Evolutionary conservation across 805 yeast species (phyloP).

Genomic region (Candida piceae): DNA sequence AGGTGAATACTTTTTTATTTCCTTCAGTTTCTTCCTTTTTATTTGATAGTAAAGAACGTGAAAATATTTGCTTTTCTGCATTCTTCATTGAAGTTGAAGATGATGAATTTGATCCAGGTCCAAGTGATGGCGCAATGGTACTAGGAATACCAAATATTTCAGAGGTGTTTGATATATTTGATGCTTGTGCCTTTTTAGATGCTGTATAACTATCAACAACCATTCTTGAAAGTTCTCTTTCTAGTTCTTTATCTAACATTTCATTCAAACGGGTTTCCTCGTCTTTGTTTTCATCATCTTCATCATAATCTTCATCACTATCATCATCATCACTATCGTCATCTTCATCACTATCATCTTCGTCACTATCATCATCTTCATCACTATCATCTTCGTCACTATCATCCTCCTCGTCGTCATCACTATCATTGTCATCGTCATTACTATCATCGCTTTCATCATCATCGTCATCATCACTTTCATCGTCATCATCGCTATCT

Average conservation of each 20-base stretch:
- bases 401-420: conserved; percentile 30
- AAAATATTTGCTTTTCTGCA: background rate
- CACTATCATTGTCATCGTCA: conserved; percentile 23
- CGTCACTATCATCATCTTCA: conserved; percentile 15
- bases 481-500: conserved; percentile 12
- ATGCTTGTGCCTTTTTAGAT: too few relatives aligned
- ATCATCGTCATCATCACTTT: conserved; percentile 14
- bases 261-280: conserved; percentile 15
- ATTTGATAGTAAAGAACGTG: background rate
- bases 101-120: background rate
- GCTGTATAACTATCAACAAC: conserved; percentile 32
- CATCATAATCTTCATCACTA: conserved; percentile 17
- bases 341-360: conserved; percentile 14
- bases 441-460: conserved; percentile 8
- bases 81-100: background rate
- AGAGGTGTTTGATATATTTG: too few relatives aligned
- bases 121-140: conserved; percentile 30
- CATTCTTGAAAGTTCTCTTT: conserved; percentile 49
- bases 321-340: conserved; percentile 18
- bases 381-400: conserved; percentile 20
- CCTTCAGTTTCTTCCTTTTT: background rate
- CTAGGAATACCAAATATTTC: too few relatives aligned
- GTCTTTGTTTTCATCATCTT: conserved; percentile 8
- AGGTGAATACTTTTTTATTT: conserved; percentile 35
- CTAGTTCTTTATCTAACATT: conserved; percentile 34